Percentiles rank a stretch among this genome's conserved stretches.
Conservation (phyloP, 768 basidiomycete genomes). For the Russula foetens region DNA sequence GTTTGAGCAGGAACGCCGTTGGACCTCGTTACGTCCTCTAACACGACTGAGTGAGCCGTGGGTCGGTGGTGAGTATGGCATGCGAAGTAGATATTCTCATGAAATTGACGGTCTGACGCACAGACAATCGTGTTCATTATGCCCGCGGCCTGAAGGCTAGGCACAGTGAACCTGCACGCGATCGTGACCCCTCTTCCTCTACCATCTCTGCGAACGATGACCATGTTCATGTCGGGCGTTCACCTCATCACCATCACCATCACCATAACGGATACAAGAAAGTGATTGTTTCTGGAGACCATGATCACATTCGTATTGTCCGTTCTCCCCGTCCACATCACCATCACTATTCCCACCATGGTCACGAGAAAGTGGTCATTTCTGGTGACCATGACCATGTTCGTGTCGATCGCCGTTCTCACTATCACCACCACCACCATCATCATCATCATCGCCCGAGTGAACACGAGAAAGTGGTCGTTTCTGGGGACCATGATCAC, state of each 20-base stretch:
- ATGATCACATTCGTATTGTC: constrained; percentile 9
- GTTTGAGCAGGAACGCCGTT: constrained; percentile 16
- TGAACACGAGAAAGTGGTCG: constrained; percentile 1
- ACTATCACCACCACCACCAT: not conserved
- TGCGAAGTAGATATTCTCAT: not conserved
- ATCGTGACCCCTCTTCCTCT: not conserved
- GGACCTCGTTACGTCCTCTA: constrained; percentile 18
- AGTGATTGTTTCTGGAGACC: constrained; percentile 8
- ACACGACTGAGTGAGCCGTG: constrained; percentile 18
- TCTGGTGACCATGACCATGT: constrained; percentile 16
- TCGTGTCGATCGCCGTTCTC: not conserved
- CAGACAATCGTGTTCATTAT: not conserved
- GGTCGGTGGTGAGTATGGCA: constrained; percentile 11
- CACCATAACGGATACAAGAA: not conserved
- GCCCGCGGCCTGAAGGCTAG: not conserved
- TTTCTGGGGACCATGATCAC: constrained; percentile 15
- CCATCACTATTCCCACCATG: constrained; percentile 4
- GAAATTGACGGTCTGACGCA: not conserved
- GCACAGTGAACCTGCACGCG: not conserved
- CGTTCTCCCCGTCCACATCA: not conserved
- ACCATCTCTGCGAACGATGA: not conserved
- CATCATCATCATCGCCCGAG: constrained; percentile 8
- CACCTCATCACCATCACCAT: constrained; percentile 1
- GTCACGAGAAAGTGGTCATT: constrained; percentile 2
- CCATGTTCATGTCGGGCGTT: constrained; percentile 8